These are phyloP conservation scores for Saccharomyces kudriavzevii DNA, from an alignment of 805 yeast genomes.

Conservation along the genomic window DNA sequence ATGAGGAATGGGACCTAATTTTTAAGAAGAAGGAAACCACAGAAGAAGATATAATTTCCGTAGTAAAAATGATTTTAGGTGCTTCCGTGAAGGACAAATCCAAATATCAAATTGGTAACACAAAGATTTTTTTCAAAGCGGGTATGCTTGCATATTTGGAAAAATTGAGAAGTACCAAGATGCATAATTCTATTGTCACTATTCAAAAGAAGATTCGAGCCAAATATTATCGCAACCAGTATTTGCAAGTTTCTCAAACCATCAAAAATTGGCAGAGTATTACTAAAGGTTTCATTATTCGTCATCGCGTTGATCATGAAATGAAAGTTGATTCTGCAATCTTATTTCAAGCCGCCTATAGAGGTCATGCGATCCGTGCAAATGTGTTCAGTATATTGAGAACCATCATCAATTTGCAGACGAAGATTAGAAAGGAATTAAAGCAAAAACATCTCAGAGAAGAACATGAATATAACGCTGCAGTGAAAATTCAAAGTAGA, in stretches of 20 bases:
- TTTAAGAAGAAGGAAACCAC: constrained; percentile 42
- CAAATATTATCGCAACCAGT: constrained; percentile 53
- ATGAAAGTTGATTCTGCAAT: constrained; percentile 56
- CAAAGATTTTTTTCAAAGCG: constrained; percentile 91
- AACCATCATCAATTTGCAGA: constrained; percentile 40
- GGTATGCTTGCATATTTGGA: constrained; percentile 93
- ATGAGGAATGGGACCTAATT: constrained; percentile 58
- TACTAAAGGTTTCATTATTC: constrained; percentile 52
- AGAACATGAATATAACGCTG: constrained; percentile 53
- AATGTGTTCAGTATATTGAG: constrained; percentile 22
- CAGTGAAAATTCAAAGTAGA: constrained; percentile 61
- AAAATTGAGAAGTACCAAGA: constrained; percentile 71
- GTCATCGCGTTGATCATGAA: constrained; percentile 48
- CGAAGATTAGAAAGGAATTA: constrained; percentile 42
- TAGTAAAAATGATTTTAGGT: constrained; percentile 61
- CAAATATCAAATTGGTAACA: constrained; percentile 83
- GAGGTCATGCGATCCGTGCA: constrained; percentile 46
- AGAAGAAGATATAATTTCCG: constrained; percentile 48
- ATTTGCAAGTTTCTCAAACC: constrained; percentile 45
- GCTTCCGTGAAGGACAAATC: constrained; percentile 54
- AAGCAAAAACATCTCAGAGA: constrained; percentile 45
- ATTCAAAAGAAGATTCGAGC: constrained; percentile 79
- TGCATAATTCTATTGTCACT: constrained; percentile 67
- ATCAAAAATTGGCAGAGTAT: constrained; percentile 51
- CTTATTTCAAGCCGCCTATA: constrained; percentile 57